Evolutionary conservation across 768 basidiomycete genomes (phyloP).

Genomic region (Porphyrellus cyaneotinctus): DNA sequence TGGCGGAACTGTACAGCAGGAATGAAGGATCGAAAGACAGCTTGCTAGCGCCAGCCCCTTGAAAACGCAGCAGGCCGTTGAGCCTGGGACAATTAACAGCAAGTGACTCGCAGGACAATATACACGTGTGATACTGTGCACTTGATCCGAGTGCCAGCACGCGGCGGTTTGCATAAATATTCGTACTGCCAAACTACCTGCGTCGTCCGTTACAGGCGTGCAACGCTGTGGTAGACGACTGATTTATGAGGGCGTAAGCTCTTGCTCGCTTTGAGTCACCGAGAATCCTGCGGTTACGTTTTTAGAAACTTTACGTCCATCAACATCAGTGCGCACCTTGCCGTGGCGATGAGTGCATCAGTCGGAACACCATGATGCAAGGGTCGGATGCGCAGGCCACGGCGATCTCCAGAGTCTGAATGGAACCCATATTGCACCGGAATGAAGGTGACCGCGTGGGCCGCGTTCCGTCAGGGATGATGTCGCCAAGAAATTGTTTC

Average conservation of each 20-base stretch:
- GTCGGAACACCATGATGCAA: conserved; percentile 21
- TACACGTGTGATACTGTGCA: background rate
- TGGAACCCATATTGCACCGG: conserved; percentile 11
- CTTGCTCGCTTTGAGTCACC: conserved; percentile 19
- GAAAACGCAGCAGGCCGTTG: background rate
- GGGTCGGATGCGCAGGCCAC: conserved; percentile 20
- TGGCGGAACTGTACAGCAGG: background rate
- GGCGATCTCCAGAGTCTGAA: conserved; percentile 21
- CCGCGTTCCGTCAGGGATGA: conserved; percentile 10
- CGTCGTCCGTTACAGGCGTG: background rate
- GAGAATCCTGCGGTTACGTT: conserved; percentile 10
- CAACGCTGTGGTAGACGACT: background rate
- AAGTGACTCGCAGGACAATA: background rate
- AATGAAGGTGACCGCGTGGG: conserved; percentile 12
- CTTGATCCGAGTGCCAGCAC: background rate
- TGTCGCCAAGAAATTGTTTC: conserved; percentile 16
- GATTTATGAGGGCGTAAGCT: background rate
- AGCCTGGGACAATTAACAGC: background rate
- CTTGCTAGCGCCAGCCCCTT: too few species aligned
- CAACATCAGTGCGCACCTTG: conserved; percentile 17
- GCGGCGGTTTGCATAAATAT: background rate
- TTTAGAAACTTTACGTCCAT: background rate
- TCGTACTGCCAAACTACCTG: background rate
- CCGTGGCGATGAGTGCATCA: conserved; percentile 12
- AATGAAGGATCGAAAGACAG: background rate